These are phyloP conservation scores for Ampelomyces quisqualis DNA, from an alignment of 2,329 filamentous ascomycete species.

Conservation along the genomic window DNA sequence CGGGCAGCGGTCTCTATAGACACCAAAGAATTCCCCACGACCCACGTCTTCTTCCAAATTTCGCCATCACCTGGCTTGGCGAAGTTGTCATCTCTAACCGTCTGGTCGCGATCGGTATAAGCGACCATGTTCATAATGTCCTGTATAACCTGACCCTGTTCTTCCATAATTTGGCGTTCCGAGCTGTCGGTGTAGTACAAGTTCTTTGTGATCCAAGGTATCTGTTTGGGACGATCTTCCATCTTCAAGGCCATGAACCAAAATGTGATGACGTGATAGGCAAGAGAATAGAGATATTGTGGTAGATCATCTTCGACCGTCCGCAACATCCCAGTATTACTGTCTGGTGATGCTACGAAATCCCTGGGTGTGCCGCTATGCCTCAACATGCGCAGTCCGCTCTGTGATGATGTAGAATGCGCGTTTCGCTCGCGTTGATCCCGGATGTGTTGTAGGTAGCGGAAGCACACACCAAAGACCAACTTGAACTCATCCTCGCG, in stretches of 20 bases:
- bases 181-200: slow-evolving; percentile 74
- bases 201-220: slow-evolving; percentile 86
- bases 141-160: slow-evolving; percentile 89
- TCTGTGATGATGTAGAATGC: slow-evolving; percentile 36
- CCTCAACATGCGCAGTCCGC: slow-evolving; percentile 41
- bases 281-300: slow-evolving; percentile 89
- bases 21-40: slow-evolving; percentile 72
- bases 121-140: slow-evolving; percentile 92
- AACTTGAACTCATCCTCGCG: slow-evolving; percentile 89
- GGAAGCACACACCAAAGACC: slow-evolving; percentile 92
- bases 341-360: slow-evolving; percentile 29
- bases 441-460: slow-evolving; percentile 85
- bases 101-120: slow-evolving; percentile 82
- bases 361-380: slow-evolving; percentile 50
- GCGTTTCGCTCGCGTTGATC: slow-evolving; percentile 54
- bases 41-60: slow-evolving; percentile 67
- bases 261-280: slow-evolving; percentile 93
- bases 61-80: slow-evolving; percentile 64
- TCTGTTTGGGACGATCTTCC: slow-evolving; percentile 77
- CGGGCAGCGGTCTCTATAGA: slow-evolving; percentile 70
- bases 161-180: slow-evolving; percentile 75
- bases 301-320: slow-evolving; percentile 71
- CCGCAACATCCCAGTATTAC: slow-evolving; percentile 43
- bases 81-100: slow-evolving; percentile 65
- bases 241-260: slow-evolving; percentile 93